phyloP scores from a whole-genome alignment of 257 asterid species.

The Handroanthus guayacan region DNA sequence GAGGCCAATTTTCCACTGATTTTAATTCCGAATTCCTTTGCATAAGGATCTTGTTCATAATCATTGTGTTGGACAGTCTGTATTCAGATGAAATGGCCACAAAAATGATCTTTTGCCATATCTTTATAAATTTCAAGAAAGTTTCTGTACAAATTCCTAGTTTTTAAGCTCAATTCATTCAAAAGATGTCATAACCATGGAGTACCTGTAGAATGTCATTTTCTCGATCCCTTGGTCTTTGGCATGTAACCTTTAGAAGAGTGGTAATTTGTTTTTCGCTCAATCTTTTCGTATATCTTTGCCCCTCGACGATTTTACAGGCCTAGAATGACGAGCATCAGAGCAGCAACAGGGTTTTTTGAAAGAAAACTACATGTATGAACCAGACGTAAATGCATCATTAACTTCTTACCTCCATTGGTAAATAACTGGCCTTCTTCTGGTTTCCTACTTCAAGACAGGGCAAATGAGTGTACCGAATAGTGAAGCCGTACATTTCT shows the following conservation, averaged over 20 bases:
- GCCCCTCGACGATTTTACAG: conserved; percentile 97
- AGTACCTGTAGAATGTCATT: conserved; percentile 84
- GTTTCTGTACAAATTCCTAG: background rate
- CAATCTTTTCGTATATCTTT: conserved; percentile 89
- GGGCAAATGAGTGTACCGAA: conserved; percentile 91
- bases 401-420: conserved; percentile 83
- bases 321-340: conserved; percentile 60
- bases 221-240: conserved; percentile 94
- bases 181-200: background rate
- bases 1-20: conserved; percentile 83
- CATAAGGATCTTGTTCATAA: conserved; percentile 90
- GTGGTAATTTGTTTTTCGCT: conserved; percentile 96
- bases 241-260: conserved; percentile 93
- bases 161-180: too few relatives aligned
- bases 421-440: conserved; percentile 95
- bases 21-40: conserved; percentile 88
- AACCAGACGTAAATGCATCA: background rate
- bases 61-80: conserved; percentile 92
- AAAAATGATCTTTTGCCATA: background rate
- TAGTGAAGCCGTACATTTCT: conserved; percentile 91
- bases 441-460: conserved; percentile 99
- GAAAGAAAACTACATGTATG: background rate
- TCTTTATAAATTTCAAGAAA: conserved; percentile 8
- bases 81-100: conserved; percentile 20
- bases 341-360: conserved; percentile 7